phyloP scores from a whole-genome alignment of 441 rosid genomes.

The Gossypium schwendimanii region DNA sequence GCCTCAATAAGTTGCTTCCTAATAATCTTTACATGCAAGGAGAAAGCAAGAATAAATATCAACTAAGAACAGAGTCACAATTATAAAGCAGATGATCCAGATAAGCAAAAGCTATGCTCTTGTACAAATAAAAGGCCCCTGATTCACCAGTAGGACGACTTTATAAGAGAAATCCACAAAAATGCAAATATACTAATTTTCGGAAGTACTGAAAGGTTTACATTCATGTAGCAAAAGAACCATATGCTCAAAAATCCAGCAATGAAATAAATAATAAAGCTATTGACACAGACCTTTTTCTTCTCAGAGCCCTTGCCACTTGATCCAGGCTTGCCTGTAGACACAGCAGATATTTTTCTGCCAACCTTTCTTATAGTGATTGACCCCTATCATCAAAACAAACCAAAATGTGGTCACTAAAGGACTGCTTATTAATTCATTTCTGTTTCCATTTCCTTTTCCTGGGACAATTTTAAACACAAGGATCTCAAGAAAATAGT shows the following conservation, averaged over 20 bases:
- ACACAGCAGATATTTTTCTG: conserved; percentile 42
- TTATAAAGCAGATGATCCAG: not conserved
- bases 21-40: not conserved
- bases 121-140: not conserved
- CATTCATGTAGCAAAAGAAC: not conserved
- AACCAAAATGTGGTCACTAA: conserved; percentile 7
- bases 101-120: not conserved
- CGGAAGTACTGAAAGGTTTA: not conserved
- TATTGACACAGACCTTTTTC: conserved; percentile 39
- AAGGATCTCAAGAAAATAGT: not conserved
- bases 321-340: conserved; percentile 37
- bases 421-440: not conserved
- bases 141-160: not conserved
- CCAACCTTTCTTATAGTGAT: conserved; percentile 34
- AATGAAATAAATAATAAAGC: not conserved
- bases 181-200: not conserved
- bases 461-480: not conserved
- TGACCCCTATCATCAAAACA: conserved; percentile 34
- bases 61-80: not conserved
- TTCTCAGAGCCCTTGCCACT: conserved; percentile 43
- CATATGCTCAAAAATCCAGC: not conserved
- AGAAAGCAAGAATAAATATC: not conserved
- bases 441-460: not conserved
- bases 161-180: not conserved
- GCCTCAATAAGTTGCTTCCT: not conserved